Percentiles rank a stretch among this genome's conserved stretches.
Evolutionary conservation across 139 green algal species (phyloP).

Genomic region (Chlorella sp.): DNA sequence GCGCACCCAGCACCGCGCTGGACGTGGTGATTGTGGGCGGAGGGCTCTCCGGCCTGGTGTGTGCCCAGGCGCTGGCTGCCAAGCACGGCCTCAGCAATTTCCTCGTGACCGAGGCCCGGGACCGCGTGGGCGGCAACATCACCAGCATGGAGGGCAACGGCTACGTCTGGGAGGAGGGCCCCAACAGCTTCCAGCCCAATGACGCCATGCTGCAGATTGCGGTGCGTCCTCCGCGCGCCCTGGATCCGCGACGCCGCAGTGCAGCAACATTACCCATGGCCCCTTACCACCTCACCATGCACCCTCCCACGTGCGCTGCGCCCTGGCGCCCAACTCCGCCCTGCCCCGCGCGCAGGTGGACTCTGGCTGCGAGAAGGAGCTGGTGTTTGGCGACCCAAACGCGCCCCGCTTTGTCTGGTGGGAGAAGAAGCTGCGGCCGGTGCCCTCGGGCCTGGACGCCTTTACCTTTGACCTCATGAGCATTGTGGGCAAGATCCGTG

Average conservation of each 20-base stretch:
- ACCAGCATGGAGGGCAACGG: slow-evolving; percentile 68
- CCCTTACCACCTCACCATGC: too few relatives aligned
- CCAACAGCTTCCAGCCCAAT: slow-evolving; percentile 97
- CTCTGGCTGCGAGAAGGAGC: slow-evolving; percentile 68
- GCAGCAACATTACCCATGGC: too few relatives aligned
- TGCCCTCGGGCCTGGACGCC: slow-evolving; percentile 76
- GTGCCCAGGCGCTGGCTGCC: slow-evolving; percentile 59
- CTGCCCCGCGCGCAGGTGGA: slow-evolving; percentile 67
- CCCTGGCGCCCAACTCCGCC: not conserved
- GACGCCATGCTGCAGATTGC: slow-evolving; percentile 90
- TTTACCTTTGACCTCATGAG: slow-evolving; percentile 92
- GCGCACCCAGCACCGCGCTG: too few relatives aligned
- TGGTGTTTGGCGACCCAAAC: slow-evolving; percentile 91
- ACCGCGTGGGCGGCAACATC: slow-evolving; percentile 98
- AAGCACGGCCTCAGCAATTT: slow-evolving; percentile 61
- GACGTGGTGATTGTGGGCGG: slow-evolving; percentile 49
- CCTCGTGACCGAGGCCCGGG: slow-evolving; percentile 90
- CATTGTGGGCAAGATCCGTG: slow-evolving; percentile 89
- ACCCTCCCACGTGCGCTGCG: too few relatives aligned
- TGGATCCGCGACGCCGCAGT: too few relatives aligned
- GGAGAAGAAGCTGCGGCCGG: slow-evolving; percentile 80
- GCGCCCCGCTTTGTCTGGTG: slow-evolving; percentile 94
- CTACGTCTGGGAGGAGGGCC: slow-evolving; percentile 98
- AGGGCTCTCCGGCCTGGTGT: slow-evolving; percentile 54
- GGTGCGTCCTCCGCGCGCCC: too few relatives aligned